Base-by-base conservation (phyloP, 345 rosid species). In the Ceriops decandra region DNA sequence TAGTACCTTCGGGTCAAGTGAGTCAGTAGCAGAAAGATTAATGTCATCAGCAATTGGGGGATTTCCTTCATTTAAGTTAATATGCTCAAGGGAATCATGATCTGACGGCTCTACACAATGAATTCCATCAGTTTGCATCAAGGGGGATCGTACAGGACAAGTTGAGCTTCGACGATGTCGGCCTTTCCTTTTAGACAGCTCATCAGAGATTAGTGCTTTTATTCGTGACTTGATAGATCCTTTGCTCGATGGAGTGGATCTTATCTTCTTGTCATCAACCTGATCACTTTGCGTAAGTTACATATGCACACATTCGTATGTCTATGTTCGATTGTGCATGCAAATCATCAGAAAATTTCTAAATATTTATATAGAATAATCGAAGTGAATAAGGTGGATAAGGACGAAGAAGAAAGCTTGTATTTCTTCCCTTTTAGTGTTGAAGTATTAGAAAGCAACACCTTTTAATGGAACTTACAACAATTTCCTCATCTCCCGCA, bases 161-260 rank as follows among this genome's bases (percentile, higher is more conserved):
- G 86, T 83, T 15, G 76, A 75, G 77, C 77, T 84, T 31, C 92
- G 57, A 9, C 74, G 87, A 76, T 85, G 88, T 49, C 62, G 69
- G 32, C 85, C 81, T 74, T 85, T 91, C 83, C 58, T 83, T 73
- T 76, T 85, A 32, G 76, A 68, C 67, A 75, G 76, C 71, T 93
- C 97, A 16, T 88, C 93, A 3, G 57, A 22, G 24, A 87, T 68
- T 26, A 87, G 81, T 61, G 93, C 83, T 75, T 86, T 93, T 5
- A 88, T 52, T 76, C 86, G 71, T 49, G 91, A 82, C 71, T 66
- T 85, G 5, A 86, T 85, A 15, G 93, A 85, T 31, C 28, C 66
- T 85, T 86, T 88, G 57, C 72, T 64, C 22, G 66, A 77, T n/a
- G 84, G 46, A 60, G 54, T 70, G 30, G 76, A 59, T 30, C 52